Conservation (phyloP, 352 stramenopile species). For the Globisporangium rhizosaccharum region DNA sequence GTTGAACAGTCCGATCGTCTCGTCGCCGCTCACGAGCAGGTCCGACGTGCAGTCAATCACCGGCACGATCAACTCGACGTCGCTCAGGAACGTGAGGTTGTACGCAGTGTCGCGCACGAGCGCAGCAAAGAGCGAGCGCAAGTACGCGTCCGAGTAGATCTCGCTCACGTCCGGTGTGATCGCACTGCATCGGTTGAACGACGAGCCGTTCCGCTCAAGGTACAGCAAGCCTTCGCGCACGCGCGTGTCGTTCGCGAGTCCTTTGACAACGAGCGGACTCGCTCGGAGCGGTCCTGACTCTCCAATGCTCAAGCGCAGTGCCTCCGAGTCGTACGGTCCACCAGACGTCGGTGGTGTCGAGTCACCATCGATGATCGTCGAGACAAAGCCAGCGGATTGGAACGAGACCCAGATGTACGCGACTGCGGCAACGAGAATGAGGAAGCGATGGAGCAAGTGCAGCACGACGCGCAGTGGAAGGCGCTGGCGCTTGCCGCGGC, state of each 20-base stretch:
- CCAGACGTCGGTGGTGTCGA: neutral
- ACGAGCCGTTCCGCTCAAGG: conserved; percentile 1
- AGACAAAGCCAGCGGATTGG: neutral
- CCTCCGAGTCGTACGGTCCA: conserved; percentile 2
- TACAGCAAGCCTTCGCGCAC: conserved; percentile 4
- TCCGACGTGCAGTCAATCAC: conserved; percentile 36
- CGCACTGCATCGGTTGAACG: conserved; percentile 2
- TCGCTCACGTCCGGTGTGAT: neutral
- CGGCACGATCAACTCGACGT: conserved; percentile 27
- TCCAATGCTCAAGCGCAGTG: conserved; percentile 3
- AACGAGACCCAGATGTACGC: conserved; percentile 5
- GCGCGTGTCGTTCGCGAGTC: conserved; percentile 11
- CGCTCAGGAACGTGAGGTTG: conserved; percentile 8
- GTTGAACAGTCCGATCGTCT: conserved; percentile 24
- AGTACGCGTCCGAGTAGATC: conserved; percentile 10
- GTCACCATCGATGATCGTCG: neutral
- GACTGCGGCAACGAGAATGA: conserved; percentile 4
- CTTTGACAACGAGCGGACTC: conserved; percentile 12
- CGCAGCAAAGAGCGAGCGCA: conserved; percentile 9
- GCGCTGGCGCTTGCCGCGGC: neutral
- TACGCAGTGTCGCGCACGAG: conserved; percentile 10
- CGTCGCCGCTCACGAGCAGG: conserved; percentile 16
- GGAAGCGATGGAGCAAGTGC: neutral
- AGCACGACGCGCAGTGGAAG: neutral
- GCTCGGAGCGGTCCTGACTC: conserved; percentile 4